Evolutionary conservation across 306 rosid species (phyloP).

Genomic region (barrel medic (Medicago truncatula)): DNA sequence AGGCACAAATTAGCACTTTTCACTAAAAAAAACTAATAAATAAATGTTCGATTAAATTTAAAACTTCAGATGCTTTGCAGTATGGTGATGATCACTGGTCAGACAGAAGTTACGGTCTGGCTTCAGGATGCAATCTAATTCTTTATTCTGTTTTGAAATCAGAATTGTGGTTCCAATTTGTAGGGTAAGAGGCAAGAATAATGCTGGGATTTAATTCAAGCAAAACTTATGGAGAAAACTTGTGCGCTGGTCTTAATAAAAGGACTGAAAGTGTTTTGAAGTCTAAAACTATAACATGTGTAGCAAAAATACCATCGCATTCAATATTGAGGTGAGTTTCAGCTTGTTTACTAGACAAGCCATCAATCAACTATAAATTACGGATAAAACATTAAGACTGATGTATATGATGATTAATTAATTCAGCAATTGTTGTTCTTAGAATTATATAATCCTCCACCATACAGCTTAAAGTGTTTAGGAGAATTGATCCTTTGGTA

Average conservation of each 20-base stretch:
- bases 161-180: constrained; percentile 25
- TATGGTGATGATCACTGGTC: not conserved
- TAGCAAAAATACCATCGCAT: not conserved
- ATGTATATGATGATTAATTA: not conserved
- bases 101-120: constrained; percentile 5
- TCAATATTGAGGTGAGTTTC: constrained; percentile 12
- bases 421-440: constrained; percentile 15
- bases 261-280: not conserved
- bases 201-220: not conserved
- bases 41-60: constrained; percentile 3
- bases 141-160: constrained; percentile 18
- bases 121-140: constrained; percentile 2
- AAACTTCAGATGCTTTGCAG: not conserved
- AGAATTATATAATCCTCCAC: constrained; percentile 23
- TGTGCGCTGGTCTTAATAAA: constrained; percentile 6
- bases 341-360: constrained; percentile 2
- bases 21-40: not conserved
- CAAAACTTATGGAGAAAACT: not conserved
- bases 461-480: not conserved
- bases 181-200: constrained; percentile 1
- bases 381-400: not conserved
- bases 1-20: constrained; percentile 20
- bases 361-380: constrained; percentile 15
- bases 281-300: not conserved
- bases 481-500: constrained; percentile 7